Conservation (phyloP, 352 stramenopile genomes). For the Vaucheria bursata region DNA sequence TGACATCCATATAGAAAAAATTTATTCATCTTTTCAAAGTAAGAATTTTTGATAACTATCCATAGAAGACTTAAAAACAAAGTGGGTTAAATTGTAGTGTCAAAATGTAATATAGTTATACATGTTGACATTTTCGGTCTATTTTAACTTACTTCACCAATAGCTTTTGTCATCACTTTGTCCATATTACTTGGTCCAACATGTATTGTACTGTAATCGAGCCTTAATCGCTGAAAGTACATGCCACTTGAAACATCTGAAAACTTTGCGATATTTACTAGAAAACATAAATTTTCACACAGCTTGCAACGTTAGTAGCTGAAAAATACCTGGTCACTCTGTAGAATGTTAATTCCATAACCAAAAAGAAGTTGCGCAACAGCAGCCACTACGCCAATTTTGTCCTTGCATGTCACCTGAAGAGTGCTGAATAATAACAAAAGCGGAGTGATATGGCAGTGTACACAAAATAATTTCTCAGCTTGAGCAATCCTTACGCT, state of each 20-base stretch:
- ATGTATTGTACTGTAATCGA: conserved; percentile 28
- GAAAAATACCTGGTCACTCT: conserved; percentile 1
- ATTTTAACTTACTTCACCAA: conserved; percentile 1
- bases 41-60: too few species aligned
- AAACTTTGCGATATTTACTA: conserved; percentile 28
- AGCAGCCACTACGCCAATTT: background rate
- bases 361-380: conserved; percentile 1
- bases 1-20: too few species aligned
- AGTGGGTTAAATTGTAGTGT: background rate
- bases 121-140: background rate
- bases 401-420: conserved; percentile 2
- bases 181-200: background rate
- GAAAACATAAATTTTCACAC: background rate
- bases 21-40: too few species aligned
- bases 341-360: conserved; percentile 5
- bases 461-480: too few species aligned
- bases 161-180: background rate
- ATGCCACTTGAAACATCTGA: conserved; percentile 25
- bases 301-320: background rate
- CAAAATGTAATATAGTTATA: background rate
- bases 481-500: too few species aligned
- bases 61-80: background rate
- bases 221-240: conserved; percentile 41
- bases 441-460: too few species aligned
- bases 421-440: too few species aligned